These are phyloP conservation scores for Rhododendron williamsianum DNA, from an alignment of 148 eudicot genomes.

Conservation along the genomic window DNA sequence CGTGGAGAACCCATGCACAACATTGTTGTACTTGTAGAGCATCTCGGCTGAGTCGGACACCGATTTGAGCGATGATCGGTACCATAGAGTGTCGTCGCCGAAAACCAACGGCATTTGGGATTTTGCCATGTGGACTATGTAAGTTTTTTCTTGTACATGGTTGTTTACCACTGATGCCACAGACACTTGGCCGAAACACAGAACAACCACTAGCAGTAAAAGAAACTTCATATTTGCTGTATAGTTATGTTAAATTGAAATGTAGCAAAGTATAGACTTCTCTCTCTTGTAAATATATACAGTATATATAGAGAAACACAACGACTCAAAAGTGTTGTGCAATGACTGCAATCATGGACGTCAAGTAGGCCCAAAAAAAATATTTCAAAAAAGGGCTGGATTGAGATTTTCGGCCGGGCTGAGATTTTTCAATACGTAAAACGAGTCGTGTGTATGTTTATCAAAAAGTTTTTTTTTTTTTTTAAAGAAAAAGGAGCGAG, in stretches of 20 bases:
- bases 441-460: too few relatives aligned
- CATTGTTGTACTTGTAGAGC: slow-evolving; percentile 36
- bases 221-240: neutral
- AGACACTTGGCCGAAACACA: slow-evolving; percentile 17
- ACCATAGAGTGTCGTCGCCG: slow-evolving; percentile 30
- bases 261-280: neutral
- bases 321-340: neutral
- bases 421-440: too few relatives aligned
- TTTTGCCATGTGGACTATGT: slow-evolving; percentile 43
- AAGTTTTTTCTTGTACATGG: slow-evolving; percentile 19
- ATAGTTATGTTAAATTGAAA: neutral
- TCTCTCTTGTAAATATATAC: neutral
- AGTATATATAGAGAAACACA: neutral
- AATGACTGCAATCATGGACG: too few relatives aligned
- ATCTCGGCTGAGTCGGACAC: slow-evolving; percentile 29
- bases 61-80: slow-evolving; percentile 34
- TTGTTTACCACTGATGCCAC: neutral
- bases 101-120: slow-evolving; percentile 34
- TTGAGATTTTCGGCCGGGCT: too few relatives aligned
- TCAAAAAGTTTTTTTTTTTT: too few relatives aligned
- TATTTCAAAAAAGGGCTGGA: too few relatives aligned
- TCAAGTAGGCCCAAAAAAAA: too few relatives aligned
- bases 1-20: slow-evolving; percentile 37
- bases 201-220: neutral
- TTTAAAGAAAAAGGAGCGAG: too few relatives aligned